Base-by-base conservation (phyloP, 1,284 basidiomycete genomes). In the Golubevia pallescens region DNA sequence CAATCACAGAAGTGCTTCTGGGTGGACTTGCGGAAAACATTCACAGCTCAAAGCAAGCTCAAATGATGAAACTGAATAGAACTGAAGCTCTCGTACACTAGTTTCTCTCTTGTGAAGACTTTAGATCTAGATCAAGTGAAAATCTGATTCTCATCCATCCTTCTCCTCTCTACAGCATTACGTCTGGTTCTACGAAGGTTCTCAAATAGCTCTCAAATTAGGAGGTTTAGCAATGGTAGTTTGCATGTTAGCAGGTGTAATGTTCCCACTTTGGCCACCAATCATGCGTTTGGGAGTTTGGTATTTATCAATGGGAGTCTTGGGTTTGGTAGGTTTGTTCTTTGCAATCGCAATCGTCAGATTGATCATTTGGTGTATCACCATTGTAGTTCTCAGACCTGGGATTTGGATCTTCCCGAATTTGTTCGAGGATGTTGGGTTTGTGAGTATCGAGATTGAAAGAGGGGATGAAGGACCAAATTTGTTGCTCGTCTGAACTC, bases 351-450 rank as follows among this genome's bases (percentile, higher is more conserved):
- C 95, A 3, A 91, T 99, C 74, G 88, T 99, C 69, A 90, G 97
- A 57, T 88, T 99, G 69, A 93, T 99, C 79, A 92, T 98, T 86
- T 99, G 95, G 88, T 90, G 95, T 85, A 90, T 96, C 80, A 95
- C 96, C n/a, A 86, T 95, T 74, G 87, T 99, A 74, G 90, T 91
- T 58, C 91, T 90, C 32, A 90, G 91, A 66, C 94, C 94, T 16
- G 97, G 96, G 42, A 97, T 99, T 68, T 99, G 96, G 96, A 92
- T 99, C 88, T 99, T 98, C 89, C 96, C 97, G 0, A 93, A 97
- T 85, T 88, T 99, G 57, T 99, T 99, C 79, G 96, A 96, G 38
- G 96, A 99, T 84, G 97, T 99, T 65, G 96, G 97, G 86, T 97
- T 99, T 85, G 96, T 98, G 82, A 87, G 95, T 91, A 8, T 24